Conservation (phyloP, 306 rosid species). For the Pyrus bretschneideri region DNA sequence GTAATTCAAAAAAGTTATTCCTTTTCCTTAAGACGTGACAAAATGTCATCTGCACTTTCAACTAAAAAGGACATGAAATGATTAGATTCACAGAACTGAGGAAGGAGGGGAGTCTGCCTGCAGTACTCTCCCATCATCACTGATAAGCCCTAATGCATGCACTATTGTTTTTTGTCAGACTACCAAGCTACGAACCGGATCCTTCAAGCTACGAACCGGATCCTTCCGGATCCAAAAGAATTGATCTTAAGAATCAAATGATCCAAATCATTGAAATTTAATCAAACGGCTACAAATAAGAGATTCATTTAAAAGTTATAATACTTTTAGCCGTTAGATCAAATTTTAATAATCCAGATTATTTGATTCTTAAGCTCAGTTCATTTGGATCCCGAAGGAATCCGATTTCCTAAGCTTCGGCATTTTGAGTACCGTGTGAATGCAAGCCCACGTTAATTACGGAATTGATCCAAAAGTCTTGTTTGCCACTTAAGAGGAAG, state of each 20-base stretch:
- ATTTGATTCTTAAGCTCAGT: too few species aligned
- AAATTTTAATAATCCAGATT: fast-evolving
- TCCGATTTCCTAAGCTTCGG: background rate
- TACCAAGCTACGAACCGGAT: too few species aligned
- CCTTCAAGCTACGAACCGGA: too few species aligned
- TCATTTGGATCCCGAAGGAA: fast-evolving
- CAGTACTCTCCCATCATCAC: background rate
- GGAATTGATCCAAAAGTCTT: background rate
- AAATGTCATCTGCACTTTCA: background rate
- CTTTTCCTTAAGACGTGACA: too few species aligned
- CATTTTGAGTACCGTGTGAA: background rate
- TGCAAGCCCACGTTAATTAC: background rate
- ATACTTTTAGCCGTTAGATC: fast-evolving
- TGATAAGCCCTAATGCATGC: background rate
- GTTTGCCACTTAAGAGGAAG: background rate
- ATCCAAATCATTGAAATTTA: fast-evolving
- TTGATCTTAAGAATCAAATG: fast-evolving
- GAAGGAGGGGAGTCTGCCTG: background rate
- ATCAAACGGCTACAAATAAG: fast-evolving
- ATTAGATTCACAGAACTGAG: background rate
- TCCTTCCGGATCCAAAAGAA: too few species aligned
- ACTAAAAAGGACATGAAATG: background rate
- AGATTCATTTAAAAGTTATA: fast-evolving
- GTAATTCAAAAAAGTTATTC: too few species aligned
- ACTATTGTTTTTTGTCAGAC: background rate